Percentiles rank a stretch among this genome's conserved stretches.
phyloP scores from a whole-genome alignment of 345 rosid species.

The Mercurialis annua region DNA sequence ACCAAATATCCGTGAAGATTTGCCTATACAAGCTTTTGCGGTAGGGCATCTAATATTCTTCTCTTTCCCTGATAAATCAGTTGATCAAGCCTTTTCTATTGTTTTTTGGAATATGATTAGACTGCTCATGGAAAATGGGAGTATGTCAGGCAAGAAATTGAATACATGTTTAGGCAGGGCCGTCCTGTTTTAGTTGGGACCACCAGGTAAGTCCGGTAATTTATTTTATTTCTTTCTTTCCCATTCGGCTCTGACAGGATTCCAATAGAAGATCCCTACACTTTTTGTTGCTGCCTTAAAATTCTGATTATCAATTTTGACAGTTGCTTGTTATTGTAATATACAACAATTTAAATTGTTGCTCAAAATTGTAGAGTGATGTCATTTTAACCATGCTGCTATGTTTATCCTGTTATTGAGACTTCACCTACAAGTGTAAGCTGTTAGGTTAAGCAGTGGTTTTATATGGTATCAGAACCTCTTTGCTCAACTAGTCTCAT shows the following conservation, averaged over 20 bases:
- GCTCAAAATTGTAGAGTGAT: not conserved
- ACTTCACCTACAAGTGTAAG: not conserved
- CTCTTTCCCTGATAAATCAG: not conserved
- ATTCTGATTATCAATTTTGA: not conserved
- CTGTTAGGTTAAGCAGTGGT: not conserved
- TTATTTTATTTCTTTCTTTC: not conserved
- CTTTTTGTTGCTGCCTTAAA: not conserved
- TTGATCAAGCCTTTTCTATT: not conserved
- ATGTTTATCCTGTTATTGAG: not conserved
- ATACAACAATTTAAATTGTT: not conserved
- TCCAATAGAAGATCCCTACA: not conserved
- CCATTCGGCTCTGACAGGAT: not conserved
- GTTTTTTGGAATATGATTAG: conserved; percentile 35
- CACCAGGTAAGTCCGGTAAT: conserved; percentile 58
- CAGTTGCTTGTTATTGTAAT: not conserved
- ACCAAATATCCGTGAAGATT: conserved; percentile 80
- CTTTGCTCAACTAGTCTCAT: too few species aligned
- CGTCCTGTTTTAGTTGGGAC: conserved; percentile 98
- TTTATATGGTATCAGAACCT: not conserved
- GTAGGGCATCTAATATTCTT: conserved; percentile 38
- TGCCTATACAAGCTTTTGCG: conserved; percentile 93
- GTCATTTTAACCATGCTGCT: not conserved
- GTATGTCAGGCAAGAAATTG: conserved; percentile 80
- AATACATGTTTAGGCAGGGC: conserved; percentile 84
- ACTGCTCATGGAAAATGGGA: conserved; percentile 96